phyloP scores from a whole-genome alignment of 108 stramenopile species.

The Cyclostephanos invisitatus region DNA sequence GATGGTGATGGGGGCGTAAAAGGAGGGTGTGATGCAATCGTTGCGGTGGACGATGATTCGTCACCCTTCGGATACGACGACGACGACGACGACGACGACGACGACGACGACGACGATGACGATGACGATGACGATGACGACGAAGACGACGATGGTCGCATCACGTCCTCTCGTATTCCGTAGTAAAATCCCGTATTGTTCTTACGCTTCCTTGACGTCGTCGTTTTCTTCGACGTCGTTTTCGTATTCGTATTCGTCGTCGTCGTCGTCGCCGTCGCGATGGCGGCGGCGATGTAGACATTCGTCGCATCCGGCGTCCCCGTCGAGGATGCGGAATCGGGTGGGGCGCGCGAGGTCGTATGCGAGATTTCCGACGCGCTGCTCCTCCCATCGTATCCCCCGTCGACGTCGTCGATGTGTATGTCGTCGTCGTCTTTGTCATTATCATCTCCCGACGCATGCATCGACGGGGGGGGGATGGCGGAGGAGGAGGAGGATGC shows the following conservation, averaged over 20 bases:
- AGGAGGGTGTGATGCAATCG: no score
- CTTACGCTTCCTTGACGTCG: slow-evolving; percentile 10
- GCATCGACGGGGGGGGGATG: background rate
- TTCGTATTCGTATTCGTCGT: no score
- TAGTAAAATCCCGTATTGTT: slow-evolving; percentile 55
- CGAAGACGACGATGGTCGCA: background rate
- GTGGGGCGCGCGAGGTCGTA: no score
- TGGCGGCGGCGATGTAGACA: background rate
- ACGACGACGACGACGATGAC: background rate
- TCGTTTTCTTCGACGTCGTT: no score
- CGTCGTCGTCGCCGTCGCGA: background rate
- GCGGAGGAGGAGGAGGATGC: no score
- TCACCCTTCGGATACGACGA: background rate
- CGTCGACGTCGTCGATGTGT: background rate
- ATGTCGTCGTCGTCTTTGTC: no score
- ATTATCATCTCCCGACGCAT: no score
- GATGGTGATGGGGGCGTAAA: no score
- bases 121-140: background rate
- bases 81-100: background rate
- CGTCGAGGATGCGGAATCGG: no score
- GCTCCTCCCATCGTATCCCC: background rate
- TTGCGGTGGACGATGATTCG: background rate
- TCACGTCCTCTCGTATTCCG: slow-evolving; percentile 45
- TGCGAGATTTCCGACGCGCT: no score
- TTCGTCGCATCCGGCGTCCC: no score